These are phyloP conservation scores for Fusarium globosum DNA, from an alignment of 2,329 filamentous ascomycete genomes.

Conservation along the genomic window DNA sequence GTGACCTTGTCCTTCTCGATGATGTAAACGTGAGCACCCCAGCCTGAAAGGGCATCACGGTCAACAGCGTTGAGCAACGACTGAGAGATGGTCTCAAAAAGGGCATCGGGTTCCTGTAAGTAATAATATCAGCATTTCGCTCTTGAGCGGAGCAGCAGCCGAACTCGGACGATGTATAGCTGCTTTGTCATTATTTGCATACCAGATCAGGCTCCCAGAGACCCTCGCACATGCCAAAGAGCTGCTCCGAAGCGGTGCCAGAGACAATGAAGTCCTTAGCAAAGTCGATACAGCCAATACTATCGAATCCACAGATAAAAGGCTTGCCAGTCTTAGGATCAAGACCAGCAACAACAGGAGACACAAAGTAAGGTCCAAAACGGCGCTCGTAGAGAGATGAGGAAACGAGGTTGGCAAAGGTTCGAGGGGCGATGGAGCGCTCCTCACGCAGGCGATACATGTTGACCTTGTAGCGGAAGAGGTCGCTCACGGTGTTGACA, in stretches of 20 bases:
- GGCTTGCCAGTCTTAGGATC: slow-evolving; percentile 94
- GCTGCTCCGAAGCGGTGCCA: slow-evolving; percentile 94
- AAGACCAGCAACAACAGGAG: slow-evolving; percentile 92
- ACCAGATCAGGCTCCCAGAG: slow-evolving; percentile 98
- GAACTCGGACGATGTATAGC: neutral
- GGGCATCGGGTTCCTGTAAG: slow-evolving; percentile 79
- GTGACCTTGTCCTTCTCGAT: slow-evolving; percentile 99
- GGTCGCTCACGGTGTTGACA: slow-evolving; percentile 91
- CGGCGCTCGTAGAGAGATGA: slow-evolving; percentile 92
- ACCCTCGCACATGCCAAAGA: slow-evolving; percentile 98
- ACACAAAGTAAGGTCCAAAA: slow-evolving; percentile 97
- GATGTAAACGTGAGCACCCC: slow-evolving; percentile 99
- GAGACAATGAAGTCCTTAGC: slow-evolving; percentile 99
- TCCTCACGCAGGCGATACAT: slow-evolving; percentile 99
- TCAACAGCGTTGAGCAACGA: slow-evolving; percentile 95
- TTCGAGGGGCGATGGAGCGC: slow-evolving; percentile 92
- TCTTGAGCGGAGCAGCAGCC: neutral
- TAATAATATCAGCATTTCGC: slow-evolving; percentile 28
- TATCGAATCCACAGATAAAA: slow-evolving; percentile 99
- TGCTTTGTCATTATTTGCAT: slow-evolving; percentile 50
- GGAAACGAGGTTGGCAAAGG: slow-evolving; percentile 95
- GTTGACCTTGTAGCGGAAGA: slow-evolving; percentile 99
- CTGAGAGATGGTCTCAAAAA: slow-evolving; percentile 99
- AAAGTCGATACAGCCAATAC: slow-evolving; percentile 99
- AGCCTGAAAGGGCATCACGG: slow-evolving; percentile 94